Evolutionary conservation across 495 filamentous ascomycete species (phyloP), one percentile per base, ranked within the genome.

Genomic region (Choiromyces venosus): DNA sequence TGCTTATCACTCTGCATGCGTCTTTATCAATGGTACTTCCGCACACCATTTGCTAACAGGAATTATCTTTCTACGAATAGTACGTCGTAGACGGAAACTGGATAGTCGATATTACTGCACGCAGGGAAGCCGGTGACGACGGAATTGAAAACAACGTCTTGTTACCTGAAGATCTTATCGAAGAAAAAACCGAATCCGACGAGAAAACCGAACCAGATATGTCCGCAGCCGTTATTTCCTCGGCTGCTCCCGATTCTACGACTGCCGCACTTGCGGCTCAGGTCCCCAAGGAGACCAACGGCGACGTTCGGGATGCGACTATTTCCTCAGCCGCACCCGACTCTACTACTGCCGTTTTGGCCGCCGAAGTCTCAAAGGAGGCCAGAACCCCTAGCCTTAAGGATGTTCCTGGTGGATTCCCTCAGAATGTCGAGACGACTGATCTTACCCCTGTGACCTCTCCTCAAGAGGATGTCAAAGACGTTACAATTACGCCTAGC

Each of bases 31-130:
- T 61, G 25, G 10, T 29, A 61, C 52, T 29, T 61, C 52, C 25
- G 25, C 52, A 33, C 52, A 61, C 12, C 52, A 33, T 29, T 70
- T 73, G 56, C 75, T 77, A 73, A 77, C 70, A 29, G 25, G 25
- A 61, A 61, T 5, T 33, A 16, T 33, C 52, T 61, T 16, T 61
- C 52, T 52, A 33, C 25, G 52, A 38, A 77, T 66, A 77, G 94
- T 99, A 96, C 84, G 91, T 99, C 78, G 95, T 96, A 67, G 94
- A 99, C 88, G 90, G 89, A 61, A 87, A 84, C 73, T 99, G 95
- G 95, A 88, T 87, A 46, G 91, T 89, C 78, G 92, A 97, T 82
- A 88, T 88, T 78, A 87, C 88, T 66, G 89, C 88, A 38, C 92
- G 91, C 40, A 88, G 90, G 83, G 93, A 96, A 83, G 87, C 85